Evolutionary conservation across 805 yeast genomes (phyloP).

Genomic region (Candida sonorensis): DNA sequence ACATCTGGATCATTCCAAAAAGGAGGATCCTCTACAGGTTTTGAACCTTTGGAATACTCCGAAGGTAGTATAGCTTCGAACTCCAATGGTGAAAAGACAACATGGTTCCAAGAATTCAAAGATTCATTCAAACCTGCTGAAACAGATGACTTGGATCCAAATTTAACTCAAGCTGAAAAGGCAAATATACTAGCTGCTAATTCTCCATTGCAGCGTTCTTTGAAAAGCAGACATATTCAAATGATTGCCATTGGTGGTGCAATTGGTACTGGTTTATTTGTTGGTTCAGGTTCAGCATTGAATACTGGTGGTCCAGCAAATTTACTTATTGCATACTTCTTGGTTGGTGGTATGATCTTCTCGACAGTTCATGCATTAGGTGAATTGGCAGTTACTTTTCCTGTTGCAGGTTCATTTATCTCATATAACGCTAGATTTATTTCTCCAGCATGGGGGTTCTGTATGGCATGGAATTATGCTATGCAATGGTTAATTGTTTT

Average conservation of each 20-base stretch:
- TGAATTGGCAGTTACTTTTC: conserved; percentile 51
- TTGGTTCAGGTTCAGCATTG: conserved; percentile 57
- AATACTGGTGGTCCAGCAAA: conserved; percentile 63
- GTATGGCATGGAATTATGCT: conserved; percentile 49
- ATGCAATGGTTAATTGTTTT: conserved; percentile 41
- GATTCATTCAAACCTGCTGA: conserved; percentile 18
- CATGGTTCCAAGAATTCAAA: conserved; percentile 7
- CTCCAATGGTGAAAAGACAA: too few relatives aligned
- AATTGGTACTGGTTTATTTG: conserved; percentile 71
- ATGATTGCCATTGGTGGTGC: conserved; percentile 76
- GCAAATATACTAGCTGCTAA: conserved; percentile 36
- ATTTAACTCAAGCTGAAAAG: conserved; percentile 31
- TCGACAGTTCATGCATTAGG: conserved; percentile 53
- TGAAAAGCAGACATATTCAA: conserved; percentile 56
- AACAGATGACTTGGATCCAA: conserved; percentile 31
- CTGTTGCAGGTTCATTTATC: conserved; percentile 51
- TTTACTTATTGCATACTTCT: conserved; percentile 45
- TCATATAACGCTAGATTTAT: conserved; percentile 48
- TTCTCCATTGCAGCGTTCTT: conserved; percentile 38
- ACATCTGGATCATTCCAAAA: too few relatives aligned
- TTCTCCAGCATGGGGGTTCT: conserved; percentile 49
- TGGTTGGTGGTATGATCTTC: conserved; percentile 50
- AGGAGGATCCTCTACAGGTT: too few relatives aligned
- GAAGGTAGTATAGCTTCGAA: background rate
- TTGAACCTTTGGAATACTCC: too few relatives aligned